phyloP scores from a whole-genome alignment of 2,329 filamentous ascomycete species.

The Stylonectria norvegica region DNA sequence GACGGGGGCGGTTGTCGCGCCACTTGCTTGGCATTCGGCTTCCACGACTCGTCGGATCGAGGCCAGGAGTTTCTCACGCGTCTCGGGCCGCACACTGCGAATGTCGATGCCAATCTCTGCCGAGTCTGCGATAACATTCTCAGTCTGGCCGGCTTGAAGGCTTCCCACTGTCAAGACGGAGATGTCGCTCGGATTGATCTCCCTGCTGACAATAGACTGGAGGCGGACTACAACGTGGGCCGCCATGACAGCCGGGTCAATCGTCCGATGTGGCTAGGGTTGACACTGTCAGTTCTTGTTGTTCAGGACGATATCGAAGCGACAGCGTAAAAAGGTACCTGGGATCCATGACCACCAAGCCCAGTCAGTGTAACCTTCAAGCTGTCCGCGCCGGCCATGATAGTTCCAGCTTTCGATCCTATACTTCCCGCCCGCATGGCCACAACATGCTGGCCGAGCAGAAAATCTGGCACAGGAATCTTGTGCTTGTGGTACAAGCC shows the following conservation, averaged over 20 bases:
- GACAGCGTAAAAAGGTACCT: neutral
- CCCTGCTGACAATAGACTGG: conserved; percentile 31
- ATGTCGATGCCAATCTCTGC: conserved; percentile 41
- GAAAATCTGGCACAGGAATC: conserved; percentile 31
- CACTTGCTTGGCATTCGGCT: conserved; percentile 51
- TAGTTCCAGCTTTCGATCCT: conserved; percentile 22
- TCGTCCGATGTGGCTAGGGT: conserved; percentile 35
- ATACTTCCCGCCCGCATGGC: conserved; percentile 31
- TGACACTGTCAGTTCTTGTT: neutral
- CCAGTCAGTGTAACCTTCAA: conserved; percentile 33
- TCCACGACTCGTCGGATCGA: conserved; percentile 43
- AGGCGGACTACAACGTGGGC: conserved; percentile 36
- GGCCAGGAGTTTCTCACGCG: conserved; percentile 33
- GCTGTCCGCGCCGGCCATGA: conserved; percentile 26
- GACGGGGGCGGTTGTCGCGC: conserved; percentile 29
- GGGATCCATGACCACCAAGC: conserved; percentile 39
- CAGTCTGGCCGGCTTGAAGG: conserved; percentile 39
- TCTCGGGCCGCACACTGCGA: conserved; percentile 31
- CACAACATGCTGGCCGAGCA: conserved; percentile 37
- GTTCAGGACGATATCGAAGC: neutral
- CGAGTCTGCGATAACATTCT: conserved; percentile 44
- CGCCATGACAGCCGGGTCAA: conserved; percentile 48
- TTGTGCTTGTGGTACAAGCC: conserved; percentile 29
- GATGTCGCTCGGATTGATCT: conserved; percentile 34
- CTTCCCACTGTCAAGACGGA: conserved; percentile 44